A percentile compares a stretch with the other conserved stretches of the same genome.
These are phyloP conservation scores for Mucor velutinosus DNA, from an alignment of 371 early-diverging fungal species.

Conservation along the genomic window DNA sequence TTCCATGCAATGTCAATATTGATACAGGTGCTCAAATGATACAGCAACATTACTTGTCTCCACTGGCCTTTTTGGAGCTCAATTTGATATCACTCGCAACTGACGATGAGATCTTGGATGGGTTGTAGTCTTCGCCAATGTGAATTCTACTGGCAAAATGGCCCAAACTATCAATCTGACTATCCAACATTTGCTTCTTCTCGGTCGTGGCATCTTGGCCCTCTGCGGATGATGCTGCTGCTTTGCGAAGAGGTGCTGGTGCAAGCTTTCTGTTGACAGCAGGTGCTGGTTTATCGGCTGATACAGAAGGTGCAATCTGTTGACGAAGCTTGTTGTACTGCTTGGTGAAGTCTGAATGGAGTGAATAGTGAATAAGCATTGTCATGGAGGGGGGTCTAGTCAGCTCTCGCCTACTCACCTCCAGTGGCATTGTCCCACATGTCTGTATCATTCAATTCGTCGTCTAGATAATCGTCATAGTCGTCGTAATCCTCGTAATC, in stretches of 20 bases:
- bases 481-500: constrained; percentile 50
- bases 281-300: constrained; percentile 37
- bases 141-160: constrained; percentile 68
- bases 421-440: constrained; percentile 61
- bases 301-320: constrained; percentile 48
- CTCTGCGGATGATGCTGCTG: not conserved
- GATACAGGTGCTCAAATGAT: not conserved
- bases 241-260: constrained; percentile 23
- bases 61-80: constrained; percentile 82
- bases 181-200: constrained; percentile 45
- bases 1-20: not conserved
- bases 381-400: not conserved
- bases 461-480: constrained; percentile 57
- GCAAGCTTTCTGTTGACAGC: constrained; percentile 42
- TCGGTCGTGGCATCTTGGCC: constrained; percentile 12
- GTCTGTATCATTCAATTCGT: constrained; percentile 65
- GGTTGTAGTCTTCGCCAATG: constrained; percentile 57
- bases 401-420: constrained; percentile 27
- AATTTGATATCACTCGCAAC: constrained; percentile 61
- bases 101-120: constrained; percentile 41
- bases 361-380: not conserved
- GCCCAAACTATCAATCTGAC: constrained; percentile 61
- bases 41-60: constrained; percentile 59
- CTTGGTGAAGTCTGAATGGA: constrained; percentile 82
- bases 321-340: constrained; percentile 86